These are phyloP conservation scores for Suhomyces kunorum DNA, from an alignment of 1,139 yeast genomes.

Conservation along the genomic window DNA sequence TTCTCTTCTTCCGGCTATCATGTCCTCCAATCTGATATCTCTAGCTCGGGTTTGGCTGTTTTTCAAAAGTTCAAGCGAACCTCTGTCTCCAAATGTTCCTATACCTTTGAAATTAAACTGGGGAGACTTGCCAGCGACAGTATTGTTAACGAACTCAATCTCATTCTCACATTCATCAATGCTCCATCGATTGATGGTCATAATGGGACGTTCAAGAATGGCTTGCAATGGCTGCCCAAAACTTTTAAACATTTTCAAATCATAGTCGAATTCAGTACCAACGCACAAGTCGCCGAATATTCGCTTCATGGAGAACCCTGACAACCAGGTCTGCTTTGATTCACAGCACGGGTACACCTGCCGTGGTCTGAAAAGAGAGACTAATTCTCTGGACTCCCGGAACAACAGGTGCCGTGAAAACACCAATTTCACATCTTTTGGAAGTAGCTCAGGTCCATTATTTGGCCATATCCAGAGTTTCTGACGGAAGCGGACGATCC, in stretches of 20 bases:
- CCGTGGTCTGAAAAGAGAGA: constrained; percentile 39
- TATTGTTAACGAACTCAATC: constrained; percentile 19
- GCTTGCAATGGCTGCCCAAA: constrained; percentile 25
- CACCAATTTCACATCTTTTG: constrained; percentile 39
- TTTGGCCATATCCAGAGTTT: constrained; percentile 32
- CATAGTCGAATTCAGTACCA: constrained; percentile 29
- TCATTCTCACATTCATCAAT: constrained; percentile 35
- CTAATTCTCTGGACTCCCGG: constrained; percentile 43
- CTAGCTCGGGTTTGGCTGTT: constrained; percentile 12
- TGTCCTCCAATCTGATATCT: constrained; percentile 26
- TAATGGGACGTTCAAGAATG: constrained; percentile 23
- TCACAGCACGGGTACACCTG: constrained; percentile 52
- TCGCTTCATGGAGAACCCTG: constrained; percentile 46
- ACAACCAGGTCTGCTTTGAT: constrained; percentile 35
- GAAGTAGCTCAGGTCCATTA: constrained; percentile 36
- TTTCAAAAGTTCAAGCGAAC: constrained; percentile 1
- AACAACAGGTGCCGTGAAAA: constrained; percentile 61
- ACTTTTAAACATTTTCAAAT: constrained; percentile 22
- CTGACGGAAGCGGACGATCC: constrained; percentile 25
- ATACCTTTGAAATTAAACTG: constrained; percentile 17
- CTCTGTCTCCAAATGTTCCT: constrained; percentile 8
- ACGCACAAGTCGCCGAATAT: constrained; percentile 46
- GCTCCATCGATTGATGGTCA: constrained; percentile 38
- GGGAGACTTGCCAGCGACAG: not conserved
- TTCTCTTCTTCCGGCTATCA: constrained; percentile 31